These are phyloP conservation scores for Daldinia loculata DNA, from an alignment of 495 filamentous ascomycete species.

Conservation along the genomic window DNA sequence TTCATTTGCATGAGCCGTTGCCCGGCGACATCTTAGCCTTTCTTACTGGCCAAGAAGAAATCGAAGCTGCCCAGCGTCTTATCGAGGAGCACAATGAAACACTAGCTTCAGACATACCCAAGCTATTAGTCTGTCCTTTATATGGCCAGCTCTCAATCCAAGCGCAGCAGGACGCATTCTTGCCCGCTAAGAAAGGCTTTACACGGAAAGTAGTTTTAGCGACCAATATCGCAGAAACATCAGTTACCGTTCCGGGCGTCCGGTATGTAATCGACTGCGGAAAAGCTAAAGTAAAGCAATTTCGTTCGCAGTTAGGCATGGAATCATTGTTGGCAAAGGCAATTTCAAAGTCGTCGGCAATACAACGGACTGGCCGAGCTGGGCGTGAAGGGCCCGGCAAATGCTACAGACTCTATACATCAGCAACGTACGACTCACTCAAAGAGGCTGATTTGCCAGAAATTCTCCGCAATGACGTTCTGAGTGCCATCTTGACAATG, in stretches of 20 bases:
- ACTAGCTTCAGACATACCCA: slow-evolving; percentile 78
- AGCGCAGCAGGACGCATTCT: slow-evolving; percentile 86
- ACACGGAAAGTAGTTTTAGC: slow-evolving; percentile 91
- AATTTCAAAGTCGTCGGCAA: slow-evolving; percentile 91
- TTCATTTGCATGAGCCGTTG: slow-evolving; percentile 85
- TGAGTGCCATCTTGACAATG: slow-evolving; percentile 88
- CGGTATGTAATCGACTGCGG: slow-evolving; percentile 92
- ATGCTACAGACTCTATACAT: slow-evolving; percentile 90
- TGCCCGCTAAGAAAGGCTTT: slow-evolving; percentile 70
- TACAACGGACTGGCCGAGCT: slow-evolving; percentile 90
- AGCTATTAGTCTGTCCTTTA: slow-evolving; percentile 61
- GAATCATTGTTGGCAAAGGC: slow-evolving; percentile 91
- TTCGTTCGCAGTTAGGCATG: slow-evolving; percentile 81
- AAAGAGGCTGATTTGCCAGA: slow-evolving; percentile 83
- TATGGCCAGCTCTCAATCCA: slow-evolving; percentile 66
- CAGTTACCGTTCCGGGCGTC: slow-evolving; percentile 93
- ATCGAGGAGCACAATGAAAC: slow-evolving; percentile 79
- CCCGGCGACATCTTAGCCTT: slow-evolving; percentile 96
- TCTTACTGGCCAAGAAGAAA: slow-evolving; percentile 91
- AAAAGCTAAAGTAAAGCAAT: slow-evolving; percentile 93
- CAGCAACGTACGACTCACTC: slow-evolving; percentile 74
- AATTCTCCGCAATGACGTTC: slow-evolving; percentile 88
- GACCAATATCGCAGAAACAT: slow-evolving; percentile 98
- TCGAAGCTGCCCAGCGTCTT: slow-evolving; percentile 80
- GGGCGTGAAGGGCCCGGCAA: slow-evolving; percentile 91